These are phyloP conservation scores for Kurtzmaniella cleridarum DNA, from an alignment of 805 yeast species.

Conservation along the genomic window DNA sequence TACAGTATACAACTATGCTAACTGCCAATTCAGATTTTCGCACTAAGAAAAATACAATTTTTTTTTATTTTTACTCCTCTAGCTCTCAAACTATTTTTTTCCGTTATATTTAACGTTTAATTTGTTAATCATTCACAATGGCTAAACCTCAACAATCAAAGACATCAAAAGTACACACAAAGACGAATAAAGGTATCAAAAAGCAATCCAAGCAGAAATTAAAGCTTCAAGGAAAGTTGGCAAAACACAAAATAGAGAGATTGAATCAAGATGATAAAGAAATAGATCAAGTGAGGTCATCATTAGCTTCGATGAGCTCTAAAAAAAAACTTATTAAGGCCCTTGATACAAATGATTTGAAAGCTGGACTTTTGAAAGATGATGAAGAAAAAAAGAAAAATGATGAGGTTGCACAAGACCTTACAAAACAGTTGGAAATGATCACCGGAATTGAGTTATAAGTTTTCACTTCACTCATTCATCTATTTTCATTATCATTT, in stretches of 20 bases:
- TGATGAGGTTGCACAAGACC: conserved; percentile 34
- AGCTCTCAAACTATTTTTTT: no score
- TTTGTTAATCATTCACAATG: neutral
- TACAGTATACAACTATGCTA: no score
- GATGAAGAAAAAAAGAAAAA: conserved; percentile 20
- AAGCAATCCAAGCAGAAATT: conserved; percentile 9
- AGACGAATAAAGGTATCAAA: conserved; percentile 1
- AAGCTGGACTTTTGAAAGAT: conserved; percentile 37
- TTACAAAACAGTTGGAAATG: conserved; percentile 43
- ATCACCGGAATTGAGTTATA: conserved; percentile 39
- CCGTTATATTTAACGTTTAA: no score
- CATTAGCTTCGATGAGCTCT: conserved; percentile 7
- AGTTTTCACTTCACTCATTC: no score
- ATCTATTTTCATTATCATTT: no score
- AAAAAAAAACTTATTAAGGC: conserved; percentile 13
- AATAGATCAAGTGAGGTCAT: conserved; percentile 16
- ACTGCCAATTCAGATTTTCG: no score
- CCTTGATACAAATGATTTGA: conserved; percentile 29
- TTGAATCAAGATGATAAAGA: conserved; percentile 24
- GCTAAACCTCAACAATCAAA: neutral
- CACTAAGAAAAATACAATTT: no score
- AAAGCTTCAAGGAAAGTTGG: conserved; percentile 20
- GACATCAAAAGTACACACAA: conserved; percentile 9
- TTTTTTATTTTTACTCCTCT: no score
- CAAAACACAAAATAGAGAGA: conserved; percentile 28